phyloP scores from a whole-genome alignment of 202 grass and related monocot genomes.

The Saccharum hybrid region DNA sequence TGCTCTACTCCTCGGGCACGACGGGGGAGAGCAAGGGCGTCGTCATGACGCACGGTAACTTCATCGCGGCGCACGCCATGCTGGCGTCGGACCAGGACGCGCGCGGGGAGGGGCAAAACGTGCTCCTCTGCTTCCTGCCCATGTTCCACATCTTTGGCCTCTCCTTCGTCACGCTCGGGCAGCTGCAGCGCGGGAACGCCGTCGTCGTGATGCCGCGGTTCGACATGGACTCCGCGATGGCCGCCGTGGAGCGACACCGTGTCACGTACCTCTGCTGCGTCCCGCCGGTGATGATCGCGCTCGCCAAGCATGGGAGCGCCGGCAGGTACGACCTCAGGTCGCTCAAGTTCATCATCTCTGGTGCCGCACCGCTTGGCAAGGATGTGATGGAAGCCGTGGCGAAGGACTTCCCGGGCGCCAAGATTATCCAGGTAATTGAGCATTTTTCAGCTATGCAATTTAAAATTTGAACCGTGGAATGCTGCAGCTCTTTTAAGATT shows the following conservation, averaged over 20 bases:
- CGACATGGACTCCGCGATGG: conserved; percentile 63
- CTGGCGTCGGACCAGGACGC: conserved; percentile 63
- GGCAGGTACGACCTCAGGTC: conserved; percentile 79
- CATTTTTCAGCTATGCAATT: not conserved
- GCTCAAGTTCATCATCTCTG: conserved; percentile 67
- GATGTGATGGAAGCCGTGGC: conserved; percentile 85
- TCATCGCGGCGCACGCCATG: conserved; percentile 63
- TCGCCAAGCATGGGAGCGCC: conserved; percentile 66
- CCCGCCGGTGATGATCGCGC: conserved; percentile 86
- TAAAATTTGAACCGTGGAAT: not conserved
- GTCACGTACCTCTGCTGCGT: conserved; percentile 80
- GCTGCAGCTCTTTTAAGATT: not conserved
- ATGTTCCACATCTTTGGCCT: conserved; percentile 97
- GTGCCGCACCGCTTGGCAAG: conserved; percentile 86
- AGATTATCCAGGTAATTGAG: conserved; percentile 63
- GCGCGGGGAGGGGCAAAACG: conserved; percentile 57
- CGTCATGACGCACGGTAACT: conserved; percentile 86
- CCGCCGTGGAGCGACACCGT: conserved; percentile 51
- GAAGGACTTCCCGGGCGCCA: conserved; percentile 56
- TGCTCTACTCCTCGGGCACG: conserved; percentile 89
- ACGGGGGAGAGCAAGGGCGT: conserved; percentile 91
- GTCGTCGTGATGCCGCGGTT: conserved; percentile 75
- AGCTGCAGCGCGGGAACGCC: conserved; percentile 71
- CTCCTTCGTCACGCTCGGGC: conserved; percentile 61
- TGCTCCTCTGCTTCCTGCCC: conserved; percentile 91